Conservation (phyloP, 371 early-diverging fungal genomes). For the Syncephalastrum racemosum region DNA sequence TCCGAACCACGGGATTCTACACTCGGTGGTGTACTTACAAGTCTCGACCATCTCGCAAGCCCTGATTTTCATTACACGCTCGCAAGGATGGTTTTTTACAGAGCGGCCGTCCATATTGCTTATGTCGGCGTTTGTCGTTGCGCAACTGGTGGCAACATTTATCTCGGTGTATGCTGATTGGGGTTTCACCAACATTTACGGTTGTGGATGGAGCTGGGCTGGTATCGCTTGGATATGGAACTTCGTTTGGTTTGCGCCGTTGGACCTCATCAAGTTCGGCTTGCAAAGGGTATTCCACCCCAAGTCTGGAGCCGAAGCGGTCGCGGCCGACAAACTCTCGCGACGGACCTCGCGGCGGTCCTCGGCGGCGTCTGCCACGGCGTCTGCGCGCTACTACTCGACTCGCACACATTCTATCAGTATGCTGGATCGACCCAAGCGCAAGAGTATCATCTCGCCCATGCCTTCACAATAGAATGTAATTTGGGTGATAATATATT, state of each 20-base stretch:
- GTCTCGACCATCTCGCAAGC: conserved; percentile 57
- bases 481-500: too few relatives aligned
- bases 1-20: conserved; percentile 40
- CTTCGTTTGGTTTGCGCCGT: conserved; percentile 67
- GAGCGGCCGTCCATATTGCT: conserved; percentile 52
- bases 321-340: conserved; percentile 23
- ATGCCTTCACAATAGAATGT: conserved; percentile 6
- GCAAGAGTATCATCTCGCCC: too few relatives aligned
- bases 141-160: conserved; percentile 54
- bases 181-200: conserved; percentile 52
- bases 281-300: conserved; percentile 53
- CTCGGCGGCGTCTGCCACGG: conserved; percentile 22
- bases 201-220: conserved; percentile 55
- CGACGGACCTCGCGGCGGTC: conserved; percentile 21
- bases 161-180: conserved; percentile 57
- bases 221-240: conserved; percentile 66
- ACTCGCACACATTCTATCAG: conserved; percentile 41
- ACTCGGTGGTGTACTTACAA: conserved; percentile 54
- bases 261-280: conserved; percentile 69
- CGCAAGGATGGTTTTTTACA: conserved; percentile 48
- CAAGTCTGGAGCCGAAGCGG: neutral
- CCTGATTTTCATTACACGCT: conserved; percentile 56
- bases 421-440: conserved; percentile 24
- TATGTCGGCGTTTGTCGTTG: conserved; percentile 48
- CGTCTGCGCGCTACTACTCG: conserved; percentile 36